phyloP scores from a whole-genome alignment of 2,329 filamentous ascomycete genomes.

The Sphaerostilbella broomeana region DNA sequence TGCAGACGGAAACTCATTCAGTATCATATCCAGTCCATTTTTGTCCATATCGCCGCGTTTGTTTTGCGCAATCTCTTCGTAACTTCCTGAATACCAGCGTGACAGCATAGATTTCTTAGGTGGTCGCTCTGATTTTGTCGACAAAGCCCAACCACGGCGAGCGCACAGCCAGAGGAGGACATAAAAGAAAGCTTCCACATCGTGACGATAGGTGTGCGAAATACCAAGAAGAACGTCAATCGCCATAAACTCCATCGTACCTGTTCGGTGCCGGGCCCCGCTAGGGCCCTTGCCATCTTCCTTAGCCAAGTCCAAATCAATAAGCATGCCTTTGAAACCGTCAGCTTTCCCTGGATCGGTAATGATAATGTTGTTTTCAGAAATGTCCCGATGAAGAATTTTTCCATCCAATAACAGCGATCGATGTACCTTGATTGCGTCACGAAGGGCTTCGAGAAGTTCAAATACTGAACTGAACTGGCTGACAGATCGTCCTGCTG shows the following conservation, averaged over 20 bases:
- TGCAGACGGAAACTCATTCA: constrained; percentile 16
- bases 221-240: constrained; percentile 16
- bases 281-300: constrained; percentile 9
- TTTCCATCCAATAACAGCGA: constrained; percentile 2
- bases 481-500: constrained; percentile 5
- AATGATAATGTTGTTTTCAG: constrained; percentile 12
- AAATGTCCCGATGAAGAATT: constrained; percentile 11
- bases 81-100: constrained; percentile 13
- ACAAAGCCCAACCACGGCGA: neutral
- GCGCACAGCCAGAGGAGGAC: constrained; percentile 14
- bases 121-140: no score
- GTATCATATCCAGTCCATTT: constrained; percentile 13
- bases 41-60: constrained; percentile 12
- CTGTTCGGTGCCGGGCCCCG: constrained; percentile 5
- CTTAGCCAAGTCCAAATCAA: constrained; percentile 11
- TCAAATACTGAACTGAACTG: constrained; percentile 6
- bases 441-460: constrained; percentile 7
- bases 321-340: constrained; percentile 12
- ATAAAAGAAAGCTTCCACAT: constrained; percentile 25
- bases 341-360: constrained; percentile 5
- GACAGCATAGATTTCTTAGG: constrained; percentile 12
- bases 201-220: constrained; percentile 20
- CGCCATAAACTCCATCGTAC: constrained; percentile 21
- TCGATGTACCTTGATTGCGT: constrained; percentile 10
- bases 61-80: constrained; percentile 9